Evolutionary conservation across 331 rosid species (phyloP), one percentile per base, ranked within the genome.

Genomic region (Erythrophleum ivorense): DNA sequence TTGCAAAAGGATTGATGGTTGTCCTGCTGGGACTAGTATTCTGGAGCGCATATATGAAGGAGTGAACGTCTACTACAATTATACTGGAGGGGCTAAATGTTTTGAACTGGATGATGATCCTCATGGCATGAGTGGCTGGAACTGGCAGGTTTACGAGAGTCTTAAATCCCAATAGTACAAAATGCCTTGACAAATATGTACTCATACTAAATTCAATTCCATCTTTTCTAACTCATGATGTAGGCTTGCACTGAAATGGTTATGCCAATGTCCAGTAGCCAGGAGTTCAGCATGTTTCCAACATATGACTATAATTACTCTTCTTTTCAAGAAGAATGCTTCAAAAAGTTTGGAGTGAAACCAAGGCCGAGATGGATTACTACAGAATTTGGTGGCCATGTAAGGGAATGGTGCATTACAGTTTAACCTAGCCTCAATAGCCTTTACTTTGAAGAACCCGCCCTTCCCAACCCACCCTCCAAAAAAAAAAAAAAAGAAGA

Each of bases 161-260:
- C n/a, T 78, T 76, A 57, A 49, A 55, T 54, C 29, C 59, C 10
- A 45, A 19, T 64, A 40, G 65, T 54, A 1, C 19, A 16, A 70
- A 49, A 36, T 62, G 59, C 68, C 6, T 74, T 62, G 80, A 67
- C 53, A 78, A 59, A 58, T 60, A 69, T 64, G 83, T 76, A 82
- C 50, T 31, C n/a, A 18, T 11, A 64, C 60, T 79, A 72, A 63
- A 33, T 36, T 57, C 48, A 15, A 48, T 84, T 77, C 72, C 48
- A 16, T 81, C 46, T 52, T 54, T 79, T 72, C 69, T 41, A 71
- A 49, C 68, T 10, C 48, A 36, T 81, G 40, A 48, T 65, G 58
- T 84, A 92, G 97, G 94, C 97, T 6, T 94, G 98, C 88, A 94
- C 94, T 29, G 93, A 92, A 85, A 94, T 94, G 97, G 91, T 92